Base-by-base conservation (phyloP, 2,329 filamentous ascomycete genomes). In the Chaetomium sp. region DNA sequence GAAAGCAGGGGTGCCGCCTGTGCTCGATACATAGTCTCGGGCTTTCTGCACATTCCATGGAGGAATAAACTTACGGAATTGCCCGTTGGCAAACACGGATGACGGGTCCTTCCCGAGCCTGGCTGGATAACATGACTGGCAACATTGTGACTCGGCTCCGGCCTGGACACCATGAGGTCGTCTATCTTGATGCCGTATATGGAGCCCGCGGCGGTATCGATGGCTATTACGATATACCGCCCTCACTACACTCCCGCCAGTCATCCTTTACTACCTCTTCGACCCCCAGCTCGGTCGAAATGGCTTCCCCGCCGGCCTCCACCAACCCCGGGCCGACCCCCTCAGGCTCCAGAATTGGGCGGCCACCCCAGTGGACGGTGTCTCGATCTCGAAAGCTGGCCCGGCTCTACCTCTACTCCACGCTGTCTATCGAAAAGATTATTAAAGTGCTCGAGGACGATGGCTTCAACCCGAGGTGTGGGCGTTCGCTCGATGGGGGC, bases 401-500 rank as follows among this genome's bases (percentile, higher is more conserved):
- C 8, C 78, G 84, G 8, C 79, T 87, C 8, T 87, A 87, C 67
- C 74, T 86, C 62, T 86, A 84, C 70, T 87, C 84, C 0, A 83
- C 77, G 0, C 76, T 87, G 5, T 79, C 81, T 1, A 75, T 86
- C 16, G 75, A 80, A 2, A 80, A 81, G 73, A 86, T 86, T 16
- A 77, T 87, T 64, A 78, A 81, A 66, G 78, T 78, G 16, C 74
- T 77, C 3, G 79, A 80, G 25, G 77, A 81, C 42, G 78, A 78
- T 35, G 74, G 78, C 38, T 81, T 78, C 72, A 75, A 73, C 66
- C 82, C 80, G 53, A 79, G 81, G 83, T 85, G 75, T 62, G 79
- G 72, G 45, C 21, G 5, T n/a, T 4, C 13, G 10, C 7, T 3
- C n/a, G 16, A 31, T 29, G 16, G 1, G 13, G 29, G 19, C 19